Evolutionary conservation across 768 basidiomycete species (phyloP), one percentile per base, ranked within the genome.

Genomic region (Trametes punicea): DNA sequence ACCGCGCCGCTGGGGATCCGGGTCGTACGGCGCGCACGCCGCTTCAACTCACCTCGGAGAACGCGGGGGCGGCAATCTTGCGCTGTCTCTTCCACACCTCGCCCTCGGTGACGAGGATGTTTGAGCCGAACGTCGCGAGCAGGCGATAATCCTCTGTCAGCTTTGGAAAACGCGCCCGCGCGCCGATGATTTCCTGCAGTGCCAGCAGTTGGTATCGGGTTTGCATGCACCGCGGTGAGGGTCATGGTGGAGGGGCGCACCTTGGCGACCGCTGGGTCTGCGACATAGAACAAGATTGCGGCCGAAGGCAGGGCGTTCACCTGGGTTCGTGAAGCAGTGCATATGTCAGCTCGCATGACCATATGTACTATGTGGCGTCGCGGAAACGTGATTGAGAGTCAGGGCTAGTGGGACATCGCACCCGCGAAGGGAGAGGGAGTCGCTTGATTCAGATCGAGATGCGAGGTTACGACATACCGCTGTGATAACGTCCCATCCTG

Each of bases 41-140:
- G 23, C 8, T 39, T n/a, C 36, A 13, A 59, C 69, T 40, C 51
- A 83, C 83, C 66, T 85, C 83, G 6, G 81, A 81, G 65, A 87
- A 87, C 0, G 83, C 79, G n/a, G 84, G 83, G 1, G 81, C 82
- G 16, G 78, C 71, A 38, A 87, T 77, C 65, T 81, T 83, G 42
- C 84, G 70, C 59, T 83, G 84, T 27, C 77, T 77, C 66, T 84
- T 84, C 85, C 85, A 88, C 56, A 81, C 75, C 3, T 81, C 78
- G 20, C 79, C 81, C 61, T 87, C 85, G 0, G 82, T 80, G 2
- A 75, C 77, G n/a, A 88, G 77, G 40, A 87, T 81, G 59, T 87
- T 89, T 6, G 64, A 64, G 6, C 86, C 85, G 63, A 78, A 87
- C 53, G 82, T 73, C 0, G 68, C 55, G 16, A 87, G 67, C 15